Evolutionary conservation across 2,329 filamentous ascomycete genomes (phyloP).

Genomic region (Beauveria sp.): DNA sequence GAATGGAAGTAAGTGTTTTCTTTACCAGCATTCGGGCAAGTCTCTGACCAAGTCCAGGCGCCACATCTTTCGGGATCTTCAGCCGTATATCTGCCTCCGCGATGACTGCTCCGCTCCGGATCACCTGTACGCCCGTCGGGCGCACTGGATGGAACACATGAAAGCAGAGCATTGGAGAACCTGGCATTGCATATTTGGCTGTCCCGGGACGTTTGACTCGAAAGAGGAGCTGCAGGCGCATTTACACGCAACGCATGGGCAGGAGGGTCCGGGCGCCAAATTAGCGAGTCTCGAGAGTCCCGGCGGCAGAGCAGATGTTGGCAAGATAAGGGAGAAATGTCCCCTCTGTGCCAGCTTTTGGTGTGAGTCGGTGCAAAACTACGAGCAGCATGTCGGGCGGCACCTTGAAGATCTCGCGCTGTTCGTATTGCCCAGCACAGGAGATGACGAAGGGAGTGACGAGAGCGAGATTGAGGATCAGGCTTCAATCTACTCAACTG

Average conservation of each 20-base stretch:
- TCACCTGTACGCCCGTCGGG: background rate
- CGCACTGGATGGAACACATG: background rate
- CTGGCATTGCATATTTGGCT: background rate
- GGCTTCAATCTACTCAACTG: no score
- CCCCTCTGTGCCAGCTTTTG: background rate
- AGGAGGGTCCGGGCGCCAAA: background rate
- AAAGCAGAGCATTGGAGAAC: background rate
- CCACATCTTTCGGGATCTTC: conserved; percentile 5
- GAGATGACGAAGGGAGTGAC: background rate
- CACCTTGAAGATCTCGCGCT: background rate
- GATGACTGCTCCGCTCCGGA: background rate
- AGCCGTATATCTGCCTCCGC: conserved; percentile 1
- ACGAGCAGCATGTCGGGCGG: background rate
- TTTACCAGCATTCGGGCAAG: background rate
- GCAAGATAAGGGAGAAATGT: background rate
- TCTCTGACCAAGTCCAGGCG: background rate
- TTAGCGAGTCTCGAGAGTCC: background rate
- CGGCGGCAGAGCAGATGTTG: background rate
- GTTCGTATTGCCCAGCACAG: background rate
- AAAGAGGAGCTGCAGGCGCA: background rate
- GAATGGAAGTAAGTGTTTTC: background rate
- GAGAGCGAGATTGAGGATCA: background rate
- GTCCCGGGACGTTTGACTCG: background rate
- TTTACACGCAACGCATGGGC: background rate
- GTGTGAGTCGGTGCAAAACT: background rate